These are phyloP conservation scores for Cryptococcus wingfieldii DNA, from an alignment of 1,284 basidiomycete species.

Conservation along the genomic window DNA sequence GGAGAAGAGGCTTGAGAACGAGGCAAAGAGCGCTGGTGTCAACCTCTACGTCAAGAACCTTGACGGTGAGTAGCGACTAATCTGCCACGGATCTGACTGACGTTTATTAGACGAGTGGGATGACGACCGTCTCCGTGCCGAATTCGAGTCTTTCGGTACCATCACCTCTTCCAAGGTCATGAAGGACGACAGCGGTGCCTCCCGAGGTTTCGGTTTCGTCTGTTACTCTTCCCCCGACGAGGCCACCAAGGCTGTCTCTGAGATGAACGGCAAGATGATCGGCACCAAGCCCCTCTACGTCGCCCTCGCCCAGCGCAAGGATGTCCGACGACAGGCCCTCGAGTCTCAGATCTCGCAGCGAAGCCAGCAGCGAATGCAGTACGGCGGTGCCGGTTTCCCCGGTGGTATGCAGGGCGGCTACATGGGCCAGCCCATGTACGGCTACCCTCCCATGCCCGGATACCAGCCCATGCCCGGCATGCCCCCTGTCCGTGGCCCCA, in stretches of 20 bases:
- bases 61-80: constrained; percentile 37
- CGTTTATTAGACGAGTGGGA: constrained; percentile 80
- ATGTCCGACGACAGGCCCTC: constrained; percentile 95
- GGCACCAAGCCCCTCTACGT: constrained; percentile 98
- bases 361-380: constrained; percentile 84
- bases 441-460: constrained; percentile 75
- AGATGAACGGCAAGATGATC: constrained; percentile 99
- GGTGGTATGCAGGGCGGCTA: constrained; percentile 62
- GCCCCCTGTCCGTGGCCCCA: constrained; percentile 59
- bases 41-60: constrained; percentile 99
- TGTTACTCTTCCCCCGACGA: constrained; percentile 99
- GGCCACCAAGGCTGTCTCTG: constrained; percentile 97
- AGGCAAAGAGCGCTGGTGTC: constrained; percentile 97
- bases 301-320: constrained; percentile 96
- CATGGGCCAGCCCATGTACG: constrained; percentile 77
- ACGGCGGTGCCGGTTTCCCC: constrained; percentile 75
- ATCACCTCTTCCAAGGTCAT: constrained; percentile 99
- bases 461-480: constrained; percentile 44
- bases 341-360: constrained; percentile 98
- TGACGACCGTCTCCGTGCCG: constrained; percentile 87
- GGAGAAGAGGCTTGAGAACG: constrained; percentile 92
- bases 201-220: constrained; percentile 90
- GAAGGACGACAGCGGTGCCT: constrained; percentile 79
- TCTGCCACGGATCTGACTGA: constrained; percentile 10
- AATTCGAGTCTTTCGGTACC: constrained; percentile 95